Conservation (phyloP, 2,329 filamentous ascomycete species). For the Elsinoe ampelina region DNA sequence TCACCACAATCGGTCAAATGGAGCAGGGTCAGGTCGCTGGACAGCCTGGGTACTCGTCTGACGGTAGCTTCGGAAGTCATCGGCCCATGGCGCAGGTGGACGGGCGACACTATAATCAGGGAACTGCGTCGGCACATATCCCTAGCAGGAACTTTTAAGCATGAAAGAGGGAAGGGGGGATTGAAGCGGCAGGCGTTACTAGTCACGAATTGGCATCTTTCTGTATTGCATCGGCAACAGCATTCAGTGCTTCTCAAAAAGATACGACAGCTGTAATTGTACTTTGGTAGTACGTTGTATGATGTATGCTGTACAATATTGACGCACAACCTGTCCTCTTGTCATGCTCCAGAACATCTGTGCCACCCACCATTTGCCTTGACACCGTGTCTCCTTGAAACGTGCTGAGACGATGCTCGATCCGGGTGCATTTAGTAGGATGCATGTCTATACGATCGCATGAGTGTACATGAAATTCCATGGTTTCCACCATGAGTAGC, state of each 20-base stretch:
- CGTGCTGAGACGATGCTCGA: too few species aligned
- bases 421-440: too few species aligned
- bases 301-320: not conserved
- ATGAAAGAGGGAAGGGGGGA: not conserved
- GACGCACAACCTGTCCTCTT: too few species aligned
- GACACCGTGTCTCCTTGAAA: too few species aligned
- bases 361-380: too few species aligned
- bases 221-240: not conserved
- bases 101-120: constrained; percentile 3
- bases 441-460: too few species aligned
- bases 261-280: not conserved
- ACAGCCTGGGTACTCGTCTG: constrained; percentile 13
- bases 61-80: constrained; percentile 19
- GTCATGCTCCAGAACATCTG: too few species aligned
- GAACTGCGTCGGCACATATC: not conserved
- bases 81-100: constrained; percentile 17
- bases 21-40: constrained; percentile 28
- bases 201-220: not conserved
- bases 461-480: too few species aligned
- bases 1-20: constrained; percentile 30
- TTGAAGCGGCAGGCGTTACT: not conserved
- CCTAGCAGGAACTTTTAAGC: constrained; percentile 18
- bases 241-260: not conserved
- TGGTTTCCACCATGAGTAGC: too few species aligned
- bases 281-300: not conserved